Evolutionary conservation across 208 protist genomes (phyloP), one percentile per base, ranked within the genome.

Genomic region (Trypanosoma conorhini): DNA sequence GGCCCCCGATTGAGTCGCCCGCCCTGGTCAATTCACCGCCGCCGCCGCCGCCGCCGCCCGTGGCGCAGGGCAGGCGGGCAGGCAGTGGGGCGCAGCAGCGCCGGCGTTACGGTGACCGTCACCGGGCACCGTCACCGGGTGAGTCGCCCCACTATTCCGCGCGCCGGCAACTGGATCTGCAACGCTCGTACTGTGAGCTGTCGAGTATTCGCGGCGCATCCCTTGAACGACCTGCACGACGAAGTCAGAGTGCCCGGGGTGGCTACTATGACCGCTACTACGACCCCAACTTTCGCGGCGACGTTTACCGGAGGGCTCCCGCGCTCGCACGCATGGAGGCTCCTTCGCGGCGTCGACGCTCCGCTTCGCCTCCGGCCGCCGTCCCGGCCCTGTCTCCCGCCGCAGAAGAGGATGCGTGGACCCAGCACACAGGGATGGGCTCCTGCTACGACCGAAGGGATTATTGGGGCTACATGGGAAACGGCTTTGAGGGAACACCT

Each of bases 401-500:
- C 13, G 10, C 44, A 21, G 10, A 66, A 28, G 28, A 66, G 24
- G 22, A 42, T 46, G 50, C 30, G 3, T 58, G 28, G 58, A 26
- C 28, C 2, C n/a, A 62, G 7, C 21, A 48, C 15, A 38, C 24
- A 2, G 19, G 56, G 31, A 21, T 15, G 10, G 35, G 22, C 13
- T 40, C 30, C 0, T 33, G 51, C 15, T 35, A 44, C 22, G 26
- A 22, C 19, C n/a, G 15, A 24, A 35, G 22, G 24, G 58, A 50
- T 51, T 63, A 59, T 50, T 65, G 67, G 69, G 61, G 69, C 22
- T n/a, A 40, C 13, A 74, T 74, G 59, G 60, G 51, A 22, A 59
- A 54, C 24, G 61, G 61, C 26, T 64, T 55, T 50, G 67, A 70
- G 22, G 48, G 57, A 21, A 75, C 80, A 15, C 79, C 76, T 0